A percentile compares a stretch with the other conserved stretches of the same genome.
Conservation (phyloP, 2,329 filamentous ascomycete species). For the Hypoxylon rubiginosum region DNA sequence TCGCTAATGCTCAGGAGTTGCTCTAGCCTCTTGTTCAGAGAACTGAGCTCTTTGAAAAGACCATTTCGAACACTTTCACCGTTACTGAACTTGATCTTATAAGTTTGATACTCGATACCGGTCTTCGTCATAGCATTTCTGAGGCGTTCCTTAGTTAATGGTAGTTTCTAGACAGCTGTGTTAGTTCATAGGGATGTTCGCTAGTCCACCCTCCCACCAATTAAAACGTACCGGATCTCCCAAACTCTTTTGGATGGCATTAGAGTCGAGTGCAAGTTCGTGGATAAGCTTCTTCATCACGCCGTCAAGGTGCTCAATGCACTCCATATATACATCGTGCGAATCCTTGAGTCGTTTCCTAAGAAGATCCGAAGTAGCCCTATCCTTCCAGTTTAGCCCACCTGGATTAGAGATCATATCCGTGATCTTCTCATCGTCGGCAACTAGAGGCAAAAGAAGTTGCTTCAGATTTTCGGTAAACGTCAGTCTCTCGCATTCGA, state of each 20-base stretch:
- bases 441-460: constrained; percentile 43
- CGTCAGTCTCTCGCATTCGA: constrained; percentile 31
- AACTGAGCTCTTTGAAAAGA: constrained; percentile 44
- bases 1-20: constrained; percentile 42
- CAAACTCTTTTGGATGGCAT: constrained; percentile 29
- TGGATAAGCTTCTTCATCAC: constrained; percentile 38
- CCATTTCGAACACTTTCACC: constrained; percentile 34
- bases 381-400: constrained; percentile 39
- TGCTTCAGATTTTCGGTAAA: constrained; percentile 38
- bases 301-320: constrained; percentile 27
- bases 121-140: constrained; percentile 25
- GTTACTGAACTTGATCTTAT: constrained; percentile 45
- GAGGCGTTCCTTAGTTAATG: not conserved
- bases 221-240: constrained; percentile 26
- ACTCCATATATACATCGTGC: constrained; percentile 35
- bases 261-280: constrained; percentile 38
- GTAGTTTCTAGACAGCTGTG: not conserved
- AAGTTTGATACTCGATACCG: constrained; percentile 30
- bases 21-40: constrained; percentile 42
- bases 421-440: constrained; percentile 37
- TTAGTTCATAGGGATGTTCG: not conserved
- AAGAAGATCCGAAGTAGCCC: constrained; percentile 24
- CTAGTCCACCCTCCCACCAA: not conserved
- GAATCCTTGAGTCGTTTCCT: constrained; percentile 37
- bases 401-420: constrained; percentile 39